phyloP scores from a whole-genome alignment of 2,329 filamentous ascomycete species.

The Monosporascus sp. region DNA sequence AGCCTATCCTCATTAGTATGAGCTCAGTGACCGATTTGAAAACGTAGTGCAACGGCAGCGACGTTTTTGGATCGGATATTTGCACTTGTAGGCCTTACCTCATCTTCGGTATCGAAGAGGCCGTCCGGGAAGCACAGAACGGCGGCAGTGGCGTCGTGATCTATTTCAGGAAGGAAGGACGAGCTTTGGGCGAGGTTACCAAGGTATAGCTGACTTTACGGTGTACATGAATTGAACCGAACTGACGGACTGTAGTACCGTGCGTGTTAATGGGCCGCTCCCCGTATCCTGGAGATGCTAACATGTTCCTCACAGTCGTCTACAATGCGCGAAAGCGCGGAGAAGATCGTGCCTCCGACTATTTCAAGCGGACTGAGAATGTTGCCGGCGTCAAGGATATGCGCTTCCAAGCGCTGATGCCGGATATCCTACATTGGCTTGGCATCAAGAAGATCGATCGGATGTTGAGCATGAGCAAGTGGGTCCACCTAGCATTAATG shows the following conservation, averaged over 20 bases:
- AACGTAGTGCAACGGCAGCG: constrained; percentile 79
- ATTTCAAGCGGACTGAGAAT: constrained; percentile 97
- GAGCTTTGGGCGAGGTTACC: constrained; percentile 90
- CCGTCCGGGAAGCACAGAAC: constrained; percentile 92
- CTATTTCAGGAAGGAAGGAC: constrained; percentile 97
- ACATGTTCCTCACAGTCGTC: constrained; percentile 40
- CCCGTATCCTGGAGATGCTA: constrained; percentile 17
- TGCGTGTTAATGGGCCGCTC: constrained; percentile 29
- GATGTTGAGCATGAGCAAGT: constrained; percentile 99
- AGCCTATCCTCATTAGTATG: constrained; percentile 4
- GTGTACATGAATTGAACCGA: constrained; percentile 13
- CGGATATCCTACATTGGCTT: constrained; percentile 95
- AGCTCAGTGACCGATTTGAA: constrained; percentile 13
- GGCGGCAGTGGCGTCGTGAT: constrained; percentile 94
- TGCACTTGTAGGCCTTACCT: constrained; percentile 95
- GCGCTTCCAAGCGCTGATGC: constrained; percentile 98
- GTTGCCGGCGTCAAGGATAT: constrained; percentile 96
- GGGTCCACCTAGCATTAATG: constrained; percentile 31
- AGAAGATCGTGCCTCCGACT: constrained; percentile 77
- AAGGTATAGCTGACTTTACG: constrained; percentile 57
- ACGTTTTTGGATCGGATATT: constrained; percentile 97
- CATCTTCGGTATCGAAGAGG: constrained; percentile 95
- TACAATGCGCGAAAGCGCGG: constrained; percentile 81
- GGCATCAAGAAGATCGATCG: constrained; percentile 98
- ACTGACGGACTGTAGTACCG: constrained; percentile 40